Percentiles rank a stretch among this genome's conserved stretches.
phyloP scores from a whole-genome alignment of 495 filamentous ascomycete species.

The Pseudoneurospora amorphoporcata region DNA sequence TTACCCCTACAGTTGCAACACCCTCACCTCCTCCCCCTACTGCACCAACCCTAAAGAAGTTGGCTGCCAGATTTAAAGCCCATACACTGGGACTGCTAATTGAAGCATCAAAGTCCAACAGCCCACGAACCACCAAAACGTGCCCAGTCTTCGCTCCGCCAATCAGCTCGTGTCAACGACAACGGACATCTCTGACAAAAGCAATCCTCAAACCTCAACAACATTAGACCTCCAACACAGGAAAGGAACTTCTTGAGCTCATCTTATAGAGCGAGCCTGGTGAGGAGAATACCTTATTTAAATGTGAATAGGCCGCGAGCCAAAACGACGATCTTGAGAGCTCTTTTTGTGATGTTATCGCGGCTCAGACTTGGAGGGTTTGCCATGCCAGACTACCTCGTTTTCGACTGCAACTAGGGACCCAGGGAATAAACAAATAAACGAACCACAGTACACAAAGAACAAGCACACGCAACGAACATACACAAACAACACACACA shows the following conservation, averaged over 20 bases:
- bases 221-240: neutral
- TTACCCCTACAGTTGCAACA: too few species aligned
- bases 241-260: neutral
- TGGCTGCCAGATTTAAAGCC: too few species aligned
- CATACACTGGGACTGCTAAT: too few species aligned
- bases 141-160: neutral
- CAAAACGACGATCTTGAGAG: neutral
- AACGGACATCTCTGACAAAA: neutral
- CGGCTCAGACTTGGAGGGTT: neutral
- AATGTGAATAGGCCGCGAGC: neutral
- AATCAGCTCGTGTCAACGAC: neutral
- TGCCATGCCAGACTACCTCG: neutral
- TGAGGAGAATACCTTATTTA: neutral
- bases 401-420: too few species aligned
- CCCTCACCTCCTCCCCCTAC: too few species aligned
- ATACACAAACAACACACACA: neutral
- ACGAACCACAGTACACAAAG: neutral
- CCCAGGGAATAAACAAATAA: neutral
- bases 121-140: neutral
- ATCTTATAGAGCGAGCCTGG: neutral
- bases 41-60: too few species aligned
- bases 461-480: neutral
- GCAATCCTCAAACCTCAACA: neutral
- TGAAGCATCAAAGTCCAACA: neutral
- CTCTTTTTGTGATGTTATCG: neutral